Evolutionary conservation across 441 rosid genomes (phyloP), one percentile per base, ranked within the genome.

Genomic region (Erodium trifolium): DNA sequence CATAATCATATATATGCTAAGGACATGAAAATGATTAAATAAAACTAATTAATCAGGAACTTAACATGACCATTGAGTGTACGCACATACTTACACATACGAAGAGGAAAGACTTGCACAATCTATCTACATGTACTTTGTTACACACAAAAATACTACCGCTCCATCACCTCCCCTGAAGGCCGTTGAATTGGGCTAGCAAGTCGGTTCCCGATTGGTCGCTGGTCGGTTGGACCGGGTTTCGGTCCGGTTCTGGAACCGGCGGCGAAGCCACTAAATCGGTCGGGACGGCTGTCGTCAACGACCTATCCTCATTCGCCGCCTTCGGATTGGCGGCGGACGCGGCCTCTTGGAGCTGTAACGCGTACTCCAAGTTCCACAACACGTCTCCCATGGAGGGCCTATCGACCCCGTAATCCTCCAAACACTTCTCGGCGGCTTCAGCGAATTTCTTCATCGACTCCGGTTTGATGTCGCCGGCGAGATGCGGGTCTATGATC

Each of bases 311-410:
- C 41, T 90, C 92, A 2, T 88, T 93, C 7, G 87, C 89, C 23
- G 73, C 59, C 77, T 74, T 86, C 65, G 0, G 27, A 23, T 23
- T 23, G 78, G 78, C 4, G 90, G 62, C 75, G 81, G 88, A 23
- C 27, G 27, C 27, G 1, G 93, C 80, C 75, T 90, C 97, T 74
- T 93, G 96, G 68, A 93, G 85, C 80, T 89, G 98, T 75, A 93
- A 78, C 37, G 96, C 97, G 73, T 88, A 91, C 72, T 93, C 97
- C 82, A 91, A 84, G 68, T 93, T 89, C 97, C 97, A 93, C 64
- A 91, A 68, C 43, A 93, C 98, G 77, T 91, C 98, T 71, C 98
- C 97, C 97, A 91, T 93, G 35, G 89, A 74, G 12, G 97, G 98
- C 77, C 96, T 83, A 67, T 88, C 99, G 0, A 86, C 87, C 1